These are phyloP conservation scores for Vachellia collinsii DNA, from an alignment of 306 rosid genomes.

Conservation along the genomic window DNA sequence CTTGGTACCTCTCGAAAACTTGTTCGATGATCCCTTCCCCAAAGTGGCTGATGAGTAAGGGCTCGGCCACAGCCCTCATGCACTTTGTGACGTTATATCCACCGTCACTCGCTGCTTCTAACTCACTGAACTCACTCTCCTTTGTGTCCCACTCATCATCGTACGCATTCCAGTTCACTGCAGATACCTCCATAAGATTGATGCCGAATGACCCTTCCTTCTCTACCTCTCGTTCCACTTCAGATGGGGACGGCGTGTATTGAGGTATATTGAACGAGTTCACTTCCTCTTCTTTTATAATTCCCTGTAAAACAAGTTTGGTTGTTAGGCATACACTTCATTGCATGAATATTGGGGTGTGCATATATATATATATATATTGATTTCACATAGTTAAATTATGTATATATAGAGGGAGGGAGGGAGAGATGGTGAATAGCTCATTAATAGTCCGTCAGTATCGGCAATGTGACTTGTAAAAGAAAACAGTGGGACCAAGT, in stretches of 20 bases:
- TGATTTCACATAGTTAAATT: too few relatives aligned
- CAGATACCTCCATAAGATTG: conserved; percentile 26
- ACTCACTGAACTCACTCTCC: conserved; percentile 2
- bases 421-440: too few relatives aligned
- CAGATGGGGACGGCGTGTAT: conserved; percentile 56
- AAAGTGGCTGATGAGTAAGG: conserved; percentile 27
- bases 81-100: conserved; percentile 42
- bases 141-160: conserved; percentile 33
- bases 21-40: conserved; percentile 42
- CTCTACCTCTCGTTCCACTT: conserved; percentile 47
- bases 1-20: conserved; percentile 29
- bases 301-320: conserved; percentile 37
- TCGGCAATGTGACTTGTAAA: neutral
- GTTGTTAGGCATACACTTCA: neutral
- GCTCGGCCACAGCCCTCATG: conserved; percentile 56
- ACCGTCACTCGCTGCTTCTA: neutral
- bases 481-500: neutral
- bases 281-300: conserved; percentile 49
- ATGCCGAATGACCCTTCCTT: conserved; percentile 59
- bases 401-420: too few relatives aligned
- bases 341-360: neutral
- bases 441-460: too few relatives aligned
- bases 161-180: conserved; percentile 44
- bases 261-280: conserved; percentile 60
- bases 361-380: too few relatives aligned